Percentiles rank a stretch among this genome's conserved stretches.
phyloP scores from a whole-genome alignment of 2,329 filamentous ascomycete species.

The Trichoderma sp. region DNA sequence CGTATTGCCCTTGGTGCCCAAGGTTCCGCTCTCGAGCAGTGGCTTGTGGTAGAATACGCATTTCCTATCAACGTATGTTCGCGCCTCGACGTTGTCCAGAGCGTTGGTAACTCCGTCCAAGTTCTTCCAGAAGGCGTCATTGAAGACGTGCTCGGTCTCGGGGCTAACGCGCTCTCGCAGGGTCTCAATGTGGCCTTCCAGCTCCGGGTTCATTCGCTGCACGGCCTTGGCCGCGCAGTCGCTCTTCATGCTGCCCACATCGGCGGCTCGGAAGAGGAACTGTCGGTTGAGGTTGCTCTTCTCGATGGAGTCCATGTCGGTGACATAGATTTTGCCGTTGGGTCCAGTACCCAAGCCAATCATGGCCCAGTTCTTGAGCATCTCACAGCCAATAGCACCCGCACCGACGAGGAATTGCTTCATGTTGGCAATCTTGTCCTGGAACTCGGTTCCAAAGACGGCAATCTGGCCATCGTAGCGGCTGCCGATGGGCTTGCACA shows the following conservation, averaged over 20 bases:
- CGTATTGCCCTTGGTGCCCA: slow-evolving; percentile 99
- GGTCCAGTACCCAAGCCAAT: slow-evolving; percentile 90
- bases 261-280: slow-evolving; percentile 89
- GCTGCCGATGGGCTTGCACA: slow-evolving; percentile 80
- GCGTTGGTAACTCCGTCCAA: slow-evolving; percentile 96
- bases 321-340: slow-evolving; percentile 85
- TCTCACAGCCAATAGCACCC: slow-evolving; percentile 96
- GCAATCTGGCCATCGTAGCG: slow-evolving; percentile 97
- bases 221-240: slow-evolving; percentile 90
- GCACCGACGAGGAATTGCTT: slow-evolving; percentile 95
- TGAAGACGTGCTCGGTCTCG: slow-evolving; percentile 92
- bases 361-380: slow-evolving; percentile 99
- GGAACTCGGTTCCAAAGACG: slow-evolving; percentile 90
- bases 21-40: slow-evolving; percentile 90
- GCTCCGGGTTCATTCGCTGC: slow-evolving; percentile 91
- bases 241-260: slow-evolving; percentile 96
- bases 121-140: slow-evolving; percentile 85
- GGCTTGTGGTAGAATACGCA: slow-evolving; percentile 99
- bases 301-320: slow-evolving; percentile 98
- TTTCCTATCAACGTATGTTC: slow-evolving; percentile 92
- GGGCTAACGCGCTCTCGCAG: slow-evolving; percentile 86
- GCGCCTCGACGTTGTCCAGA: slow-evolving; percentile 94
- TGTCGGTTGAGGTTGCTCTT: slow-evolving; percentile 98
- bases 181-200: slow-evolving; percentile 81
- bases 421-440: slow-evolving; percentile 88